Base-by-base conservation (phyloP, 805 yeast genomes). In the Isabelozyma gotoi region DNA sequence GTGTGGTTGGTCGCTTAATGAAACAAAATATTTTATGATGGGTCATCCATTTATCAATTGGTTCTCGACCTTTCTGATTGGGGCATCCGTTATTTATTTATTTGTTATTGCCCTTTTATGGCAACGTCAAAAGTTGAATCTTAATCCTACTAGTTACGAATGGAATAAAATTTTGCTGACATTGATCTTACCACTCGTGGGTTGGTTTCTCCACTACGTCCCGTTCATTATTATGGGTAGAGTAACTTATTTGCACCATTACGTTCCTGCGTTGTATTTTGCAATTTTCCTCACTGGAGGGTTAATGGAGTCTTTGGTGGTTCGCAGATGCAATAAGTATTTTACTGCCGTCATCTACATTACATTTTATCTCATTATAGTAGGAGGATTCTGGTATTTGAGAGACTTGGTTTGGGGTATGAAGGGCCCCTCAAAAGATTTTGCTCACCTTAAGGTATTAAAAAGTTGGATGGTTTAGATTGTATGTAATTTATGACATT, bases 1-100 rank as follows among this genome's bases (percentile, higher is more conserved):
- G 75, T 83, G 88, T 64, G 76, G 80, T 11, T 86, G 94, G 94
- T 71, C 74, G 36, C 76, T 76, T 36, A 77, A 74, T 7, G 73
- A 67, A 45, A 71, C 76, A 51, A 82, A 82, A 56, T 86, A 83
- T 61, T 85, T 78, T 63, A 62, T 86, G 51, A 71, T 86, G 45
- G 92, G 94, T 2, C 82, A 89, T 20, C 92, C 92, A 8, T 82
- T 85, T 33, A 81, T 86, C 31, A 85, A 90, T 0, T 85, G 89
- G 89, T 53, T 62, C 17, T 51, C 71, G 18, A 67, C 74, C 1
- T 42, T 51, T 3, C 42, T 62, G 15, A 24, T 71, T 15, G 55
- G 46, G 0, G 19, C 56, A 2, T 57, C 65, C 27, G 41, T 57
- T 1, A 12, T 60, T 10, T 56, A 60, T 32, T 41, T 57, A 8